phyloP scores from a whole-genome alignment of 2,329 filamentous ascomycete species.

The Cercospora zeina region DNA sequence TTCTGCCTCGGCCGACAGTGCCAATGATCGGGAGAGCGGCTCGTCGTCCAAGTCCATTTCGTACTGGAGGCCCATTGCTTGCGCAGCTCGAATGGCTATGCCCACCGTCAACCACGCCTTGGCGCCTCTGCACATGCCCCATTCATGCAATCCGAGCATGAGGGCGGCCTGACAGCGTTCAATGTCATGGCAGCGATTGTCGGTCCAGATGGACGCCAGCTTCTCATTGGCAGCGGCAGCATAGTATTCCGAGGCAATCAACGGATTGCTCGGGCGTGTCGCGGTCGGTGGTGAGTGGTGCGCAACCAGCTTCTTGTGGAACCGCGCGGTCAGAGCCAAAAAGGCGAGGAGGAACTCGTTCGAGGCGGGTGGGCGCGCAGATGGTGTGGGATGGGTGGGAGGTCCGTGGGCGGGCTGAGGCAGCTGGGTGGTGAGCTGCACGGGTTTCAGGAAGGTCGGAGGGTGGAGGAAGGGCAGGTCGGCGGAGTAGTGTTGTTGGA shows the following conservation, averaged over 20 bases:
- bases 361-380: constrained; percentile 55
- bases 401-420: constrained; percentile 16
- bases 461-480: constrained; percentile 72
- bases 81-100: constrained; percentile 60
- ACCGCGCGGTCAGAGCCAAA: constrained; percentile 67
- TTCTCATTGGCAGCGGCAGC: constrained; percentile 58
- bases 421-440: constrained; percentile 38
- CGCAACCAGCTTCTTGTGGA: constrained; percentile 61
- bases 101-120: constrained; percentile 68
- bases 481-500: constrained; percentile 69
- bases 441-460: constrained; percentile 59
- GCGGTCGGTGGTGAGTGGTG: constrained; percentile 55
- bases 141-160: constrained; percentile 72
- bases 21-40: constrained; percentile 42
- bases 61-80: constrained; percentile 61
- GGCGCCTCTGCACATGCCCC: constrained; percentile 63
- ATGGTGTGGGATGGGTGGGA: constrained; percentile 6
- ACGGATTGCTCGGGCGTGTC: constrained; percentile 52
- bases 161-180: constrained; percentile 67
- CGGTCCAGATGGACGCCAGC: constrained; percentile 51
- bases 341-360: constrained; percentile 63
- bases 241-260: constrained; percentile 64
- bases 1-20: constrained; percentile 44
- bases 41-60: constrained; percentile 50
- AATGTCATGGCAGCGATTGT: constrained; percentile 56